Base-by-base conservation (phyloP, 1,284 basidiomycete species). In the Phylloporus sp. region DNA sequence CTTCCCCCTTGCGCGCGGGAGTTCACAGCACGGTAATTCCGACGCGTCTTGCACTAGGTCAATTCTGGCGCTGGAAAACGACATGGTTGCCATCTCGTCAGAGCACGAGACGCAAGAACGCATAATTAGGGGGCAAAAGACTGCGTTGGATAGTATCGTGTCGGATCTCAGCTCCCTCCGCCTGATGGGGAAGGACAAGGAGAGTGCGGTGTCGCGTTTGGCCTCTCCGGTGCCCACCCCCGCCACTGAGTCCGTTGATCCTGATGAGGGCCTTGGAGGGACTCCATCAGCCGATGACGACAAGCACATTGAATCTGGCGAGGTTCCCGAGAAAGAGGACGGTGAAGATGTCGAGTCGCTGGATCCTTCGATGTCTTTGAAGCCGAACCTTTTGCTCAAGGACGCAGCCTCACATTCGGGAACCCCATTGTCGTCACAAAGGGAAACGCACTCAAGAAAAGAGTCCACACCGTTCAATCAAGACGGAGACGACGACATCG, bases 91-190 rank as follows among this genome's bases (percentile, higher is more conserved):
- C 8, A 92, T 93, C 64, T 83, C 80, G 44, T 79, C 84, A 22
- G 92, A 94, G 71, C 90, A 92, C 56, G 90, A 92, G 44, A 84
- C 81, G 1, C 91, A 92, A 72, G 83, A 83, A 66, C 85, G 85
- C 52, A 83, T 82, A 32, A 85, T 94, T 63, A 82, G 85, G 51
- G 81, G 82, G 11, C 91, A 93, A 67, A 91, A 91, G 71, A 72
- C 79, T 20, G 86, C 90, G 1, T 76, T 94, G 64, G 88, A 91
- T 68, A 74, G 71, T 18, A 86, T 94, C 64, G 84, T 94, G 15
- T 69, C 78, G 22, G 87, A 90, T 60, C 79, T 93, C 52, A 77
- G 81, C 40, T 79, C 83, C 8, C 79, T 93, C 54, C 84, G 88
- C 13, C 79, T 89, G 49, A 77, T 91, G 75, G 88, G 89, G 32